Conservation (phyloP, 164 flowering plant genomes). For the Stephania yunnanensis region DNA sequence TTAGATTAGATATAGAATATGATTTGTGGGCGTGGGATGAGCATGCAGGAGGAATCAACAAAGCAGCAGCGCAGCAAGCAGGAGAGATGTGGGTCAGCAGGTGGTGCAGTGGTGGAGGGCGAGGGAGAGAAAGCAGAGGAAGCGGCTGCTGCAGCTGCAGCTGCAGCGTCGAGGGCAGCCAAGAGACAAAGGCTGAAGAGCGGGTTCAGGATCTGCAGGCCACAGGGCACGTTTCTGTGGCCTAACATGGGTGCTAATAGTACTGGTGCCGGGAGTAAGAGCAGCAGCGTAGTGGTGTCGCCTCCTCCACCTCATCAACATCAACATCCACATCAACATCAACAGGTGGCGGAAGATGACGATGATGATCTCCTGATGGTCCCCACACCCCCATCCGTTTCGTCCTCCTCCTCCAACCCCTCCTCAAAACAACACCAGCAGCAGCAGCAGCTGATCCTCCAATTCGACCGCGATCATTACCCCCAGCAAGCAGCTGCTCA, state of each 20-base stretch:
- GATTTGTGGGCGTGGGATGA: not conserved
- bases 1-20: no score
- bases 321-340: no score
- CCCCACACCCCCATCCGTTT: constrained; percentile 49
- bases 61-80: not conserved
- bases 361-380: constrained; percentile 26
- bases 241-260: constrained; percentile 32
- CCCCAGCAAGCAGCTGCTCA: no score
- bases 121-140: constrained; percentile 20
- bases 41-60: constrained; percentile 20
- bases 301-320: constrained; percentile 7
- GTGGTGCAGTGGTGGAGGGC: not conserved
- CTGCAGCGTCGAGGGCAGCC: constrained; percentile 30
- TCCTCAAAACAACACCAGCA: not conserved
- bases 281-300: constrained; percentile 8
- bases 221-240: constrained; percentile 65
- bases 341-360: not conserved
- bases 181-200: constrained; percentile 57
- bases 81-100: no score
- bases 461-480: no score
- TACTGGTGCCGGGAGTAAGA: not conserved
- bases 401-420: constrained; percentile 25
- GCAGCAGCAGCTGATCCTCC: no score
- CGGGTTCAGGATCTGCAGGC: constrained; percentile 76
- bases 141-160: constrained; percentile 14